Conservation (phyloP, 176 grass and related monocot species). For the Phoenix roebelenii region DNA sequence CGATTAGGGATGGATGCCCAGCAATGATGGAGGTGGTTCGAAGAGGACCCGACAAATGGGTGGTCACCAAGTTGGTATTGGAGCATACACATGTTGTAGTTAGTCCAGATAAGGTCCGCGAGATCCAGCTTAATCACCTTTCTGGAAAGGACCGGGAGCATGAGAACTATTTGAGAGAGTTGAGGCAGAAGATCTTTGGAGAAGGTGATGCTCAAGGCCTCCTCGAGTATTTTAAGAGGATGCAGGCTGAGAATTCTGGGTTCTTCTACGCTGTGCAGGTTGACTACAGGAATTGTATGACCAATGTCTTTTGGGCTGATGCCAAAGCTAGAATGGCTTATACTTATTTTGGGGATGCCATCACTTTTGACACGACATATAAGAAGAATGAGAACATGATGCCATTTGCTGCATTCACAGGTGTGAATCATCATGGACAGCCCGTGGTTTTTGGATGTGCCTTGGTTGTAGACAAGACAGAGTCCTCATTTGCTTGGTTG, state of each 20-base stretch:
- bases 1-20: slow-evolving; percentile 86
- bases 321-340: slow-evolving; percentile 78
- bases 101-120: slow-evolving; percentile 54
- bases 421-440: slow-evolving; percentile 77
- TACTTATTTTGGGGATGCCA: slow-evolving; percentile 75
- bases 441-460: slow-evolving; percentile 77
- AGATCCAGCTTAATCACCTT: slow-evolving; percentile 49
- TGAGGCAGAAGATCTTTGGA: slow-evolving; percentile 62
- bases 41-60: slow-evolving; percentile 53
- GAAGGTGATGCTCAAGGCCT: slow-evolving; percentile 48
- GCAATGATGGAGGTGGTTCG: slow-evolving; percentile 93
- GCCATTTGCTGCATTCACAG: slow-evolving; percentile 70
- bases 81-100: slow-evolving; percentile 85
- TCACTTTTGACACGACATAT: slow-evolving; percentile 79
- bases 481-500: slow-evolving; percentile 63
- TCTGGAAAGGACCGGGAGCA: slow-evolving; percentile 60
- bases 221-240: slow-evolving; percentile 60
- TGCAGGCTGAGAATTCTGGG: slow-evolving; percentile 61
- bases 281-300: slow-evolving; percentile 66
- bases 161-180: slow-evolving; percentile 49
- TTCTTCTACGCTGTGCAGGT: slow-evolving; percentile 71
- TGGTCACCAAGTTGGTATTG: slow-evolving; percentile 62
- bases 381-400: slow-evolving; percentile 65
- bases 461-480: slow-evolving; percentile 61
- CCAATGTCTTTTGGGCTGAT: slow-evolving; percentile 83